A percentile compares a stretch with the other conserved stretches of the same genome.
phyloP scores from a whole-genome alignment of 441 rosid species.

The Isatis lusitanica region DNA sequence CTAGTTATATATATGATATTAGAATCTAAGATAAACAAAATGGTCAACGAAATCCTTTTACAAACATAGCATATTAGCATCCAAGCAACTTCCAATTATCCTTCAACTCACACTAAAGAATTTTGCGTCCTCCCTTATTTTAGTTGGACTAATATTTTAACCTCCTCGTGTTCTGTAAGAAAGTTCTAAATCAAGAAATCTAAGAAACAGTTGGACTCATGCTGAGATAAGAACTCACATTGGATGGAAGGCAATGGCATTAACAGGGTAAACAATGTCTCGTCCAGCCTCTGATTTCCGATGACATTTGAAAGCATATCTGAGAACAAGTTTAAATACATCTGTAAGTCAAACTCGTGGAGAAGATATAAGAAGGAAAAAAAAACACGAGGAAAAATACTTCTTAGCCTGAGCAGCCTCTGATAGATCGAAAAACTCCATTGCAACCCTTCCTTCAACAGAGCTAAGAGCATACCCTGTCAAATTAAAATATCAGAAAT shows the following conservation, averaged over 20 bases:
- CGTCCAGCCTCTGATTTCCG: slow-evolving; percentile 94
- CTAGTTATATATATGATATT: neutral
- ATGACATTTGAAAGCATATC: slow-evolving; percentile 97
- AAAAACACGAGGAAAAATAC: slow-evolving; percentile 38
- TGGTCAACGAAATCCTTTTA: neutral
- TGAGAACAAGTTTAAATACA: slow-evolving; percentile 37
- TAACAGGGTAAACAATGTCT: slow-evolving; percentile 90
- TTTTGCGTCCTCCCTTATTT: neutral
- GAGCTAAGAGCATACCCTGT: slow-evolving; percentile 94
- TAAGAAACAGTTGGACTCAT: slow-evolving; percentile 1
- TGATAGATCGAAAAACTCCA: slow-evolving; percentile 89
- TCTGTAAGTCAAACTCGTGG: neutral
- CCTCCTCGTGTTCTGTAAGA: neutral
- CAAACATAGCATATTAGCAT: neutral
- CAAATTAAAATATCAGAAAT: neutral
- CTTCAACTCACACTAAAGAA: neutral
- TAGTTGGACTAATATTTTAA: neutral
- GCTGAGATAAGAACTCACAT: slow-evolving; percentile 62
- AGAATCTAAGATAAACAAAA: neutral
- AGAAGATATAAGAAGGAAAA: neutral
- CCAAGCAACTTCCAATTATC: neutral
- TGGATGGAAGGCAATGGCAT: slow-evolving; percentile 94
- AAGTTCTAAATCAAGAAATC: neutral
- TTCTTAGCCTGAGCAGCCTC: slow-evolving; percentile 93
- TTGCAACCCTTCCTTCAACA: slow-evolving; percentile 87